Evolutionary conservation across 2,329 filamentous ascomycete species (phyloP).

Genomic region (Fusarium paranaense): DNA sequence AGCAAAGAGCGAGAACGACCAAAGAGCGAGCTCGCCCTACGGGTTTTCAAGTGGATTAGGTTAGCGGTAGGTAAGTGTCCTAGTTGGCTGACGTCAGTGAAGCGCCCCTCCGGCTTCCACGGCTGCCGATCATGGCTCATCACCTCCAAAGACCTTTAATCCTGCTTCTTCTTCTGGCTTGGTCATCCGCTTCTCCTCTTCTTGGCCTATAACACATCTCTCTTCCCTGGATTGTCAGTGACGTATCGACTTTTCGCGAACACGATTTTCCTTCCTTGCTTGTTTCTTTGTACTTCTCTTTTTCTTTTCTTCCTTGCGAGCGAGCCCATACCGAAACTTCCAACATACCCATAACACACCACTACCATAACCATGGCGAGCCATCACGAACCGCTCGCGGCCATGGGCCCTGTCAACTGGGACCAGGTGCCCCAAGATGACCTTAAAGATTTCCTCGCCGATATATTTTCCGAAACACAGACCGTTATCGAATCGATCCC

Average conservation of each 20-base stretch:
- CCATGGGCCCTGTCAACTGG: constrained; percentile 68
- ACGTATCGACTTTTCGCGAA: constrained; percentile 18
- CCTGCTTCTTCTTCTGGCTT: constrained; percentile 16
- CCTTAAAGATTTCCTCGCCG: constrained; percentile 64
- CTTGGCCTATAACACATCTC: constrained; percentile 15
- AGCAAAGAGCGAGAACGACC: not conserved
- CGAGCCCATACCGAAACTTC: not conserved
- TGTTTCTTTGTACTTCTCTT: constrained; percentile 1
- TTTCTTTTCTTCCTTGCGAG: not conserved
- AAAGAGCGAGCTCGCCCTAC: not conserved
- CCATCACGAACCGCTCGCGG: constrained; percentile 69
- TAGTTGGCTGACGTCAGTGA: constrained; percentile 35
- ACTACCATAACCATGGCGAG: constrained; percentile 58
- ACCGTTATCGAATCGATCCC: constrained; percentile 83
- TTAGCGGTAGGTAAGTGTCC: not conserved
- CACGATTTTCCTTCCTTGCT: constrained; percentile 12
- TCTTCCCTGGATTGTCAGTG: constrained; percentile 19
- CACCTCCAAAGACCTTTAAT: constrained; percentile 15
- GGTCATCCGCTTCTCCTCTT: constrained; percentile 12
- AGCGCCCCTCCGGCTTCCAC: constrained; percentile 23
- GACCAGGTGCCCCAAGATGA: constrained; percentile 57
- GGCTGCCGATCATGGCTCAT: constrained; percentile 33
- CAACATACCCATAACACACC: not conserved
- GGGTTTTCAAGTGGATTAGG: not conserved
- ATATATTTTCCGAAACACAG: constrained; percentile 75